Conservation (phyloP, 768 basidiomycete species). For the Panaeolus papilionaceus region DNA sequence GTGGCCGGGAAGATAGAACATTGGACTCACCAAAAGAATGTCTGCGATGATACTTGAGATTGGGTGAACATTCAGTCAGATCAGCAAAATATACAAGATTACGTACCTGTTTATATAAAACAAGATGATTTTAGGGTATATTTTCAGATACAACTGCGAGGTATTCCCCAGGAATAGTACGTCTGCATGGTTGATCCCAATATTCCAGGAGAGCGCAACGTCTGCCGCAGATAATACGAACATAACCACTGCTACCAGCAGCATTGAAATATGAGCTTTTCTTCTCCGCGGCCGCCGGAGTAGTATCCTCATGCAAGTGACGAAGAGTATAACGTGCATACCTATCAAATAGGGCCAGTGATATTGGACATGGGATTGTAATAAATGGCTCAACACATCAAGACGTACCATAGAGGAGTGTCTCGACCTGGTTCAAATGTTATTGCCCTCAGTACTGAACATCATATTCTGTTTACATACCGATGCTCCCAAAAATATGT, state of each 20-base stretch:
- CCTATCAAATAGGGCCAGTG: background rate
- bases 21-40: background rate
- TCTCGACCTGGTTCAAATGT: background rate
- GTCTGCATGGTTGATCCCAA: constrained; percentile 2
- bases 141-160: background rate
- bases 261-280: constrained; percentile 1
- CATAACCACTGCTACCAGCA: background rate
- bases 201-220: background rate
- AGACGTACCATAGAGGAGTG: background rate
- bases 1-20: background rate
- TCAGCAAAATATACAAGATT: background rate
- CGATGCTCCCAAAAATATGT: background rate
- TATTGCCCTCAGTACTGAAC: background rate
- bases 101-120: background rate
- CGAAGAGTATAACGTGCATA: background rate
- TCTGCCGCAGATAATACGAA: background rate
- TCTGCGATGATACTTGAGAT: background rate
- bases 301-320: background rate
- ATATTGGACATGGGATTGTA: background rate
- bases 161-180: background rate
- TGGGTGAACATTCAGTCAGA: background rate
- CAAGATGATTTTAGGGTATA: background rate
- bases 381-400: background rate
- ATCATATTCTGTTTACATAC: background rate
- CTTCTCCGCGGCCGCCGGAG: constrained; percentile 7